Base-by-base conservation (phyloP, 306 rosid genomes). In the Rosa rugosa region DNA sequence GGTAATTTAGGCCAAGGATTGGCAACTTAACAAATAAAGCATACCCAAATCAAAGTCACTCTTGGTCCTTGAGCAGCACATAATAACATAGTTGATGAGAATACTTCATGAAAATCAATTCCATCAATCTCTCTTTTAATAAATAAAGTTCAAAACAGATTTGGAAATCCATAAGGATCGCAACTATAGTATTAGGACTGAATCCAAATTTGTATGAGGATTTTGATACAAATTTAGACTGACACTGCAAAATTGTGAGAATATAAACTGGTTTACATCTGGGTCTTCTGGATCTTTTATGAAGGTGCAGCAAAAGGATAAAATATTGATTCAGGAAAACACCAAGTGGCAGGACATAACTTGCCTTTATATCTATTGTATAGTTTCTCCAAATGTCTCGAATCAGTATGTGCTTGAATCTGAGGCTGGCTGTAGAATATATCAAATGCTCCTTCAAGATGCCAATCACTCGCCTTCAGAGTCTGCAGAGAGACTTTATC, bases 391-490 rank as follows among this genome's bases (percentile, higher is more conserved):
- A 96, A 84, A 80, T 96, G 93, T 90, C 97, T 90, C 59, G 91
- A 87, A 86, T 93, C 98, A 57, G 97, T 86, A 62, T 85, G 79
- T 27, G 96, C 38, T 83, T 87, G 92, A 69, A 88, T 77, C 84
- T 91, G 99, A 70, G 98, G 97, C 71, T 93, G 99, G 86, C 92
- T 96, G 85, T 96, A 96, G 87, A 96, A 96, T 75, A 83, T 86
- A 86, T 96, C 99, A 88, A 96, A 91, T 51, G 99, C 98, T 84
- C 97, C 96, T 90, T 96, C 99, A 84, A 96, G 94, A 84, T 96
- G 87, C 99, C 99, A 96, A 84, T 96, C 99, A 73, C 96, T 90
- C 53, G 94, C 86, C 87, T 96, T 96, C 83, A 96, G 77, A 79
- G 90, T 85, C 87, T 96, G 99, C 76, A 83, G 80, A 41, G 98